Base-by-base conservation (phyloP, 2,329 filamentous ascomycete genomes). In the Xylariaceae sp. region DNA sequence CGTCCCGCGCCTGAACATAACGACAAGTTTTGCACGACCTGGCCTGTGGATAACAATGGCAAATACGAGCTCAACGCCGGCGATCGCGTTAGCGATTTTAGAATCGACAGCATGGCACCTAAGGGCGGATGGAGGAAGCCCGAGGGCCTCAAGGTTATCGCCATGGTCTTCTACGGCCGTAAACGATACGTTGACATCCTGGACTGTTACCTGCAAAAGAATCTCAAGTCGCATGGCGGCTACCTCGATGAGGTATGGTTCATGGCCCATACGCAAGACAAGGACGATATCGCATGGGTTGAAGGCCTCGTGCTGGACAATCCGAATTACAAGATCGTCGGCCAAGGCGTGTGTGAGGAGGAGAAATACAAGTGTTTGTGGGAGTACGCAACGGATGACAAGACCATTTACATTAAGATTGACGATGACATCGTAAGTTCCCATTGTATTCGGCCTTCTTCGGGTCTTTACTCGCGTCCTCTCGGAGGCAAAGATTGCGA, bases 101-200 rank as follows among this genome's bases (percentile, higher is more conserved):
- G 48, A 38, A 34, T 49, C 17, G 43, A 53, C 29, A 57, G 54
- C 19, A 42, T 58, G 34, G 55, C 56, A 34, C 57, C 57, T 6
- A 40, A 46, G 9, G 56, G 49, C 34, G 56, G 57, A 9, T 60
- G 57, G 57, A 52, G 49, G 43, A 61, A 59, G 37, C 57, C 57
- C 3, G 22, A 37, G 12, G 56, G 52, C 9, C 31, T 61, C 47
- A 67, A 64, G 47, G 55, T 73, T n/a, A 62, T 72, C 43, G 70
- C 61, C 13, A 59, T 73, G 42, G 66, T 73, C 1, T 73, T 73
- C 42, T 73, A 63, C 44, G 71, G 69, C 16, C 63, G 70, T 13
- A 64, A 64, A 37, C 56, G 62, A 41, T 64, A 65, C 9, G 66
- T 72, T 18, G 65, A 69, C 24, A 64, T 73, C 19, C 50, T 74